Evolutionary conservation across 768 basidiomycete genomes (phyloP), one percentile per base, ranked within the genome.

Genomic region (Rossbeevera mucosa): DNA sequence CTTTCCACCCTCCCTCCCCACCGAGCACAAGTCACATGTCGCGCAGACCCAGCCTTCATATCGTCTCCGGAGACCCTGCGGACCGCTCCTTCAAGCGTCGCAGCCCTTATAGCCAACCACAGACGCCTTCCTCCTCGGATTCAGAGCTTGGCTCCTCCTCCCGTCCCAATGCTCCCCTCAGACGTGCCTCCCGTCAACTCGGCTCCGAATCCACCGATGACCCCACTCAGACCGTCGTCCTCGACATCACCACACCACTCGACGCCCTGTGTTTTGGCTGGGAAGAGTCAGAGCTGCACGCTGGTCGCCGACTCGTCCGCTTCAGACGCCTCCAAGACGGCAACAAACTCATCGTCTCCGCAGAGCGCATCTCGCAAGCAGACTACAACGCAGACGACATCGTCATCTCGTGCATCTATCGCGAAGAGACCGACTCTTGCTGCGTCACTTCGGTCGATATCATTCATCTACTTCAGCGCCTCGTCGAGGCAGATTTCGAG

Each of bases 391-490:
- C 86, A 31, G 75, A 81, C 25, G 85, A 86, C 64, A 85, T 84
- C 63, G 91, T 95, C 66, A 85, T 98, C 60, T 96, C 94, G 0
- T 98, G 95, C 76, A 97, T 98, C 64, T 91, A 87, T 69, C 84
- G 90, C 49, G 80, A 88, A 51, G 86, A 90, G 51, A 75, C 73
- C 1, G 83, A 86, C 59, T 73, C 81, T 3, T 95, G 83, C 72
- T 95, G 83, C 67, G 85, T 94, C 59, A 98, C 95, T 36, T 94
- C 92, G 0, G 95, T 97, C 59, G 95, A 98, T 67, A 86, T 95
- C 69, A 94, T 98, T 62, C 91, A 87, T 66, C 79, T 98, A 26
- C 81, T 98, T 48, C 92, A 97, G 72, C 78, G 80, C 2, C 72
- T 88, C 44, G 78, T 82, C 36, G 91, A 87, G 41, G 72, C 73